Evolutionary conservation across 176 grass and related monocot genomes (phyloP), one percentile per base, ranked within the genome.

Genomic region (Oryza longistaminata): DNA sequence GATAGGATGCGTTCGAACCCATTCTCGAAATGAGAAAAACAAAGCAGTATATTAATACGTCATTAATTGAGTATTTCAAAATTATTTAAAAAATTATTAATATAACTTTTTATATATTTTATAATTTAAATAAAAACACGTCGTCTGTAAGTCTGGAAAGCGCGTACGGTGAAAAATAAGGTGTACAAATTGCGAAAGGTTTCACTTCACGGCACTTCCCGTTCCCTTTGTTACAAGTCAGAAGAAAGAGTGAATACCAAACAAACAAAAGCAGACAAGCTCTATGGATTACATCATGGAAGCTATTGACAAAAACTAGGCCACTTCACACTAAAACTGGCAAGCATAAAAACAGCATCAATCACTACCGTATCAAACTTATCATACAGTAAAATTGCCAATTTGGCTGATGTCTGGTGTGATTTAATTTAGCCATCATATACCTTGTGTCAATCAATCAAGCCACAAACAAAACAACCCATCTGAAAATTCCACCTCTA

Each of bases 391-490:
- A 81, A 42, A 74, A 53, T 53, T 33, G 50, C 71, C 27, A 58
- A 75, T 69, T 60, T 64, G 29, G 42, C 21, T 42, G n/a, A n/a
- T n/a, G n/a, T n/a, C n/a, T n/a, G 50, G 43, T 40, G 50, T 49
- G 39, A 35, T 45, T 78, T 77, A 78, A 35, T 45, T 78, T 77
- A 78, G 26, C 46, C 3, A 34, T 5, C 64, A 85, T 85, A 70
- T 81, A 89, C 64, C 55, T 69, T 71, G 50, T 29, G 43, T 81
- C 35, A 70, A 68, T 65, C 49, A 86, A 65, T 6, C 21, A 65
- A 85, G 76, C 53, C 12, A 66, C 43, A 83, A 73, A 73, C 40
- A 86, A 86, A 66, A 26, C 24, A 79, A 71, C 40, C 42, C 75
- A 65, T 64, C 71, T 65, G 85, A 71, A 85, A 24, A 76, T 17